Evolutionary conservation across 1,139 yeast species (phyloP), one percentile per base, ranked within the genome.

Genomic region (Scheffersomyces lignicola): DNA sequence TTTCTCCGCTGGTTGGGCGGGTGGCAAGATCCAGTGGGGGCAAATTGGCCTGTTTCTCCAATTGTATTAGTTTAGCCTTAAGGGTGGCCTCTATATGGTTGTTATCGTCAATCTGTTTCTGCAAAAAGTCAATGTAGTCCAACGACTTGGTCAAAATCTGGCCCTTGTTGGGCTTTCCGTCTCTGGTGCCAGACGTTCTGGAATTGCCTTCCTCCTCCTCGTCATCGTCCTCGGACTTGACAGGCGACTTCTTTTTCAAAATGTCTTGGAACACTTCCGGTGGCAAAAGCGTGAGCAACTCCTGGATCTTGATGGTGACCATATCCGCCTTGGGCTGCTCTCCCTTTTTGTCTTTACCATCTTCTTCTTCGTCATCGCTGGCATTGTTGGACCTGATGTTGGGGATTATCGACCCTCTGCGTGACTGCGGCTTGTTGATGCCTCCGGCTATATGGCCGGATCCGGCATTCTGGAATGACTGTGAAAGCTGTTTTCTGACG

Each of bases 91-190:
- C 96, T 42, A 76, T 77, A 34, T 90, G 69, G 59, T 88, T 88
- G 51, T 77, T 79, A 38, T 78, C 78, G 51, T 89, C 97, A 41
- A 89, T 86, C 39, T 77, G 70, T 41, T 77, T 77, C 60, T 89
- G 96, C 29, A 90, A 63, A 47, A 69, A 68, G 43, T 80, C 81
- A 35, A 90, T 80, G 52, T 88, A 90, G 48, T 88, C 96, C 3
- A 89, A 95, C 1, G 94, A 78, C 50, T 86, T 83, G 13, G 89
- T 76, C 43, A 90, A 65, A 8, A 90, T 86, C 48, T 89, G 95
- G 2, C 97, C 97, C 62, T 90, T 90, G 54, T 89, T 89, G 1
- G 97, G 97, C 48, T 83, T 83, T 3, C 95, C 96, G 51, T 87
- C 96, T 45, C 84, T 85, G 3, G 89, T 78, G 3, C 89, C 86